These are phyloP conservation scores for Suhomyces yuchorum DNA, from an alignment of 1,139 yeast genomes.

Conservation along the genomic window DNA sequence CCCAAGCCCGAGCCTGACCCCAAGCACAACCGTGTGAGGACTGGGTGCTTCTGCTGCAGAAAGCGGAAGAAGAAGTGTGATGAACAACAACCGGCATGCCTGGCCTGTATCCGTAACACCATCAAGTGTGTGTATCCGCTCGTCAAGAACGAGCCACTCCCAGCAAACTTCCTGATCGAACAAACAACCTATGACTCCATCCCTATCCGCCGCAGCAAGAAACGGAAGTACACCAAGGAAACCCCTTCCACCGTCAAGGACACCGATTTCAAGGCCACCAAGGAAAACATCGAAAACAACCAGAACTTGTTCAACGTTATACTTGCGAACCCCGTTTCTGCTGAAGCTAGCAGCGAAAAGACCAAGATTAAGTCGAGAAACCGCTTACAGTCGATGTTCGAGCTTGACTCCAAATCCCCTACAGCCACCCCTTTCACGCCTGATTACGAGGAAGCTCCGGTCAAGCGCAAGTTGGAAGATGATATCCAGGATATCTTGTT, in stretches of 20 bases:
- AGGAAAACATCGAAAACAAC: background rate
- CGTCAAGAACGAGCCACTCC: slow-evolving; percentile 30
- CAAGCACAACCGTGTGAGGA: slow-evolving; percentile 33
- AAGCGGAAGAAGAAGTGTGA: slow-evolving; percentile 54
- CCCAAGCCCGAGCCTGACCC: background rate
- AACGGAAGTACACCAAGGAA: background rate
- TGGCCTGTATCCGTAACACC: slow-evolving; percentile 40
- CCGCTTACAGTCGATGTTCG: slow-evolving; percentile 7
- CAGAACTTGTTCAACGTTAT: slow-evolving; percentile 18
- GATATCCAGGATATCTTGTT: background rate
- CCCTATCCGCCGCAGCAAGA: slow-evolving; percentile 6
- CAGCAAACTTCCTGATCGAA: slow-evolving; percentile 28
- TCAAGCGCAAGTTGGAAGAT: background rate
- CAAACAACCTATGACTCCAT: slow-evolving; percentile 17
- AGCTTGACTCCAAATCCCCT: background rate
- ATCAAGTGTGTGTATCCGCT: slow-evolving; percentile 46
- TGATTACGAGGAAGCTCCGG: background rate
- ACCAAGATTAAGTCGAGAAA: background rate
- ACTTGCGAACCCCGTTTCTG: slow-evolving; percentile 10
- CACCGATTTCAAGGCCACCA: background rate
- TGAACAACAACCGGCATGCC: slow-evolving; percentile 41
- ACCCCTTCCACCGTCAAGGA: background rate
- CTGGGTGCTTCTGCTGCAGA: slow-evolving; percentile 52
- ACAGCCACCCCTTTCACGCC: background rate
- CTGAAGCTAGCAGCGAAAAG: slow-evolving; percentile 10